Evolutionary conservation across 768 basidiomycete genomes (phyloP).

Genomic region (Xerocomellus amylosporus): DNA sequence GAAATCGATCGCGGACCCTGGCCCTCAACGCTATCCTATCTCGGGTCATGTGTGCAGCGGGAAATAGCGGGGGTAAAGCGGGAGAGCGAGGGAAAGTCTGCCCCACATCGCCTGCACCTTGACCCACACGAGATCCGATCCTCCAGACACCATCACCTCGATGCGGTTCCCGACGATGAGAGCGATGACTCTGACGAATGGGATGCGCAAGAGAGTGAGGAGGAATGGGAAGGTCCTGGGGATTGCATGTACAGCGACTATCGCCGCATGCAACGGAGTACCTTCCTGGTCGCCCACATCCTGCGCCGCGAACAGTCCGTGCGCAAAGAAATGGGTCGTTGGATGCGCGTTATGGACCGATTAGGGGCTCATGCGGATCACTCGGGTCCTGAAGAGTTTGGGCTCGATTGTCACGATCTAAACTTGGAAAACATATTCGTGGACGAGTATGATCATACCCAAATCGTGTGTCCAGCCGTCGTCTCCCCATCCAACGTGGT

Average conservation of each 20-base stretch:
- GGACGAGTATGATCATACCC: constrained; percentile 60
- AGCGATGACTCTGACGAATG: constrained; percentile 79
- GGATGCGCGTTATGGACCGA: constrained; percentile 65
- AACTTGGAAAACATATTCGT: constrained; percentile 86
- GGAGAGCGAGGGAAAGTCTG: constrained; percentile 75
- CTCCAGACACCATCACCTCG: constrained; percentile 66
- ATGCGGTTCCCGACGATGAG: constrained; percentile 67
- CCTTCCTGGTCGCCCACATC: constrained; percentile 74
- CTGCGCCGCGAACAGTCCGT: constrained; percentile 60
- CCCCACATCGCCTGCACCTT: constrained; percentile 74
- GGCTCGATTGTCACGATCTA: constrained; percentile 81
- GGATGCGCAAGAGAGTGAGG: constrained; percentile 76
- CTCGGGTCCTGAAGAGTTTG: constrained; percentile 56
- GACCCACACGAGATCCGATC: constrained; percentile 75
- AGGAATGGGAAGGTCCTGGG: constrained; percentile 70
- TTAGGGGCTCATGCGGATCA: constrained; percentile 38
- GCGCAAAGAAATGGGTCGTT: constrained; percentile 67
- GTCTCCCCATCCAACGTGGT: background rate
- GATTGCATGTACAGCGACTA: constrained; percentile 82
- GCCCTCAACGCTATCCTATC: constrained; percentile 56
- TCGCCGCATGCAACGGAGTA: constrained; percentile 73
- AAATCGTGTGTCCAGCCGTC: constrained; percentile 54
- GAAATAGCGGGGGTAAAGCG: constrained; percentile 70
- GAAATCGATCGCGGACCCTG: constrained; percentile 84
- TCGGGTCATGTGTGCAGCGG: constrained; percentile 63